phyloP scores from a whole-genome alignment of 768 basidiomycete genomes.

The Lentinus tigrinus region DNA sequence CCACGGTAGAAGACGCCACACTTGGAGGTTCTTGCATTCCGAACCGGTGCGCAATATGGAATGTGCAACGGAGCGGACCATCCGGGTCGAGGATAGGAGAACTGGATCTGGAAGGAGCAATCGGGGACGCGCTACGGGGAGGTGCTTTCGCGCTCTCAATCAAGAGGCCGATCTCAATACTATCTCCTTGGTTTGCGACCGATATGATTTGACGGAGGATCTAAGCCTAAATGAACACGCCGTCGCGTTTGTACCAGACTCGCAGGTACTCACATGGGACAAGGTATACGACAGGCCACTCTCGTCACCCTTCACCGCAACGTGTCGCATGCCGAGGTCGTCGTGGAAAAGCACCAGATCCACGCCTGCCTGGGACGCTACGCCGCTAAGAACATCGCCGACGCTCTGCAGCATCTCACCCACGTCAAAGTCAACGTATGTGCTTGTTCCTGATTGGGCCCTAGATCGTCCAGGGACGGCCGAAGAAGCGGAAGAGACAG shows the following conservation, averaged over 20 bases:
- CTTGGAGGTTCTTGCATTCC: conserved; percentile 3
- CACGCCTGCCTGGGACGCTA: conserved; percentile 79
- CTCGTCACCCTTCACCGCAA: conserved; percentile 83
- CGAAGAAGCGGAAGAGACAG: conserved; percentile 9
- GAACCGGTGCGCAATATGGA: conserved; percentile 57
- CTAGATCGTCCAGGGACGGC: not conserved
- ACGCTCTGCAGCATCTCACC: conserved; percentile 88
- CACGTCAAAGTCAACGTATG: conserved; percentile 72
- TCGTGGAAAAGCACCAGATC: conserved; percentile 91
- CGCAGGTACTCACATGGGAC: conserved; percentile 67
- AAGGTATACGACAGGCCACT: conserved; percentile 79
- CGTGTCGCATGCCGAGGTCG: conserved; percentile 84
- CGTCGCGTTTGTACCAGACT: not conserved
- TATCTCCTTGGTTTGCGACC: conserved; percentile 70
- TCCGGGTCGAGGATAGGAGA: conserved; percentile 26
- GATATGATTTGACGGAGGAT: conserved; percentile 80
- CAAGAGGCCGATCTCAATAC: conserved; percentile 81
- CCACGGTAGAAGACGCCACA: not conserved
- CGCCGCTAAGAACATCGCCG: conserved; percentile 83
- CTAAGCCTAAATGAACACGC: conserved; percentile 39
- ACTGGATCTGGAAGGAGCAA: conserved; percentile 3
- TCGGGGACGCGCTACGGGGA: conserved; percentile 2
- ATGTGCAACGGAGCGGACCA: conserved; percentile 51
- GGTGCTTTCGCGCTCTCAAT: conserved; percentile 35
- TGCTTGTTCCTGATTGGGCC: conserved; percentile 9